Base-by-base conservation (phyloP, 129 eudicot genomes). In the Flaveria ramosissima region DNA sequence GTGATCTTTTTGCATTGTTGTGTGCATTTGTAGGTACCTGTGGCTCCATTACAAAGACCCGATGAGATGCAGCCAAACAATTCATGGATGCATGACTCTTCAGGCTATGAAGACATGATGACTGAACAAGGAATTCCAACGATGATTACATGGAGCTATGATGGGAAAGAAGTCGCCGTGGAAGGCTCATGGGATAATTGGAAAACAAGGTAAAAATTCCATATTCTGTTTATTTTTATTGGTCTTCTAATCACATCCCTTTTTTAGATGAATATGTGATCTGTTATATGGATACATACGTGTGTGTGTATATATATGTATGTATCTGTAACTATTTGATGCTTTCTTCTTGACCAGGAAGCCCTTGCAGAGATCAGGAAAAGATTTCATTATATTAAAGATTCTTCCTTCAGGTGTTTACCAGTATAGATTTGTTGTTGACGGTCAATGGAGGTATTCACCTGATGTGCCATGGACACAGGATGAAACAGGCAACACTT, bases 141-240 rank as follows among this genome's bases (percentile, higher is more conserved):
- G 36, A 89, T 94, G 97, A 91, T 94, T 57, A 91, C 93, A 27
- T 94, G 99, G 99, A 87, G 93, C 75, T 84, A 89, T 70, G 94
- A 89, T 81, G 97, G 92, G 71, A 91, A 89, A 62, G 99, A 94
- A 55, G 97, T 94, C 74, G 77, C 92, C 45, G 97, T 94, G 36
- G 99, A 94, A 81, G 99, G 99, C 0, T 91, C 99, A 60, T 94
- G 99, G 99, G 99, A 94, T 81, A 79, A 87, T 68, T 94, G 99
- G 99, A 94, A 91, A 82, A 78, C 94, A 71, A 94, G 99, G 99
- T 94, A 59, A 67, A 56, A 23, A 55, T 14, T 23, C 60, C 5
- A 14, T 8, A 20, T 50, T 14, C 39, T 71, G 11, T 41, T 71
- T 71, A 42, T 59, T 69, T 61, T 27, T 27, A 3, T 52, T 15